Percentiles rank a stretch among this genome's conserved stretches.
Conservation (phyloP, 1,139 yeast species). For the Saccharomyces hybrid region DNA sequence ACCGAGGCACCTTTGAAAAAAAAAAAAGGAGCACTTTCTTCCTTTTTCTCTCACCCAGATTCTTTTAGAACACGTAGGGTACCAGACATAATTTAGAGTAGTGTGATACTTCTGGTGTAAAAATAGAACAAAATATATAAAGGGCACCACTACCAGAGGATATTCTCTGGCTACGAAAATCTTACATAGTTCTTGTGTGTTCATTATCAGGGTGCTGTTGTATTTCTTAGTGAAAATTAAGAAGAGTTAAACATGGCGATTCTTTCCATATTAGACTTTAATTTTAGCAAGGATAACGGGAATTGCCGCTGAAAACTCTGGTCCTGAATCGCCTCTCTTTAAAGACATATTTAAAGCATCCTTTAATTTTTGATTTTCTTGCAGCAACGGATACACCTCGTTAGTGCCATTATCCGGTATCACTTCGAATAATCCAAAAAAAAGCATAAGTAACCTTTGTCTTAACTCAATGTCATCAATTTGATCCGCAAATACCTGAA, state of each 20-base stretch:
- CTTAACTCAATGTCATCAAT: constrained; percentile 22
- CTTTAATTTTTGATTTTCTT: constrained; percentile 9
- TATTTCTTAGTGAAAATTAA: background rate
- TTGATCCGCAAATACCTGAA: constrained; percentile 20
- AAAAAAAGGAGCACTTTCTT: background rate
- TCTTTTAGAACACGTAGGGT: background rate
- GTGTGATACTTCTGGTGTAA: background rate
- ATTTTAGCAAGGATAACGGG: background rate
- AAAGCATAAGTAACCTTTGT: constrained; percentile 24
- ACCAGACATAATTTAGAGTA: background rate
- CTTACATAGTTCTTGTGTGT: background rate
- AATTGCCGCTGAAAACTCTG: constrained; percentile 13
- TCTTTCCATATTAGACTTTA: background rate
- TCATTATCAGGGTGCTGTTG: background rate
- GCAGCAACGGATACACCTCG: constrained; percentile 5
- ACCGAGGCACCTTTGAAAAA: background rate
- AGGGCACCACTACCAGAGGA: background rate
- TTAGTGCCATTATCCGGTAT: constrained; percentile 9
- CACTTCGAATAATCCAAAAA: constrained; percentile 22
- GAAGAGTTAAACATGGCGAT: background rate
- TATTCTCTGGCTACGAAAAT: background rate
- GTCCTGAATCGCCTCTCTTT: constrained; percentile 4
- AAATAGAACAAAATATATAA: background rate
- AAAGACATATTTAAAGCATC: constrained; percentile 8
- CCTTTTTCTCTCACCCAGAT: background rate